Evolutionary conservation across 78 protist species (phyloP).

Genomic region (Dictyostelium firmibasis): DNA sequence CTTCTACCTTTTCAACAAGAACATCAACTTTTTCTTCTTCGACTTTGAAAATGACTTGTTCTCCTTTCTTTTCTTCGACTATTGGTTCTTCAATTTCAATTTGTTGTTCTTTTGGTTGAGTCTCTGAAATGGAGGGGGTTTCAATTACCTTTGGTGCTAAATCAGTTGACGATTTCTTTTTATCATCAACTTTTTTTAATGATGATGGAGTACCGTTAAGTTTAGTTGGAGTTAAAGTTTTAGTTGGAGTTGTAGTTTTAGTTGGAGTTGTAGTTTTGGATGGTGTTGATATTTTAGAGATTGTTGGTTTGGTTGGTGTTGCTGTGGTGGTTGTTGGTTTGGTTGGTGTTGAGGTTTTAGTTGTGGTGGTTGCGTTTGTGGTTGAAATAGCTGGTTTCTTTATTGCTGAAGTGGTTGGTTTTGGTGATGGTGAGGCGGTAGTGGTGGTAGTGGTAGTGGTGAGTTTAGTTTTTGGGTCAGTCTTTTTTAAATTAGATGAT

Average conservation of each 20-base stretch:
- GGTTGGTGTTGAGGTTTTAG: background rate
- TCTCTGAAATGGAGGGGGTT: no score
- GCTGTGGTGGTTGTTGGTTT: background rate
- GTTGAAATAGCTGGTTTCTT: background rate
- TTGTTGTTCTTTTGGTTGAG: background rate
- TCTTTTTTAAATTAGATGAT: background rate
- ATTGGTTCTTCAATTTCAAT: background rate
- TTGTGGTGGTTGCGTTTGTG: background rate
- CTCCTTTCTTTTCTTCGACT: background rate
- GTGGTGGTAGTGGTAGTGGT: conserved; percentile 1
- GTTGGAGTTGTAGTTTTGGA: background rate
- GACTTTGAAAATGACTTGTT: background rate
- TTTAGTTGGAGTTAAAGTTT: background rate
- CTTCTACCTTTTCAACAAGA: no score
- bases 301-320: background rate
- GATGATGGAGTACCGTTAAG: background rate
- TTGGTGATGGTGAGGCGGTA: background rate
- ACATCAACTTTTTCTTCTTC: background rate
- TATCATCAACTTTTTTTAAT: background rate
- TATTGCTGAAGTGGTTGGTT: background rate
- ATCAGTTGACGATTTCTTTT: background rate
- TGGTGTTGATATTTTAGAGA: background rate
- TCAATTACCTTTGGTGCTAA: background rate
- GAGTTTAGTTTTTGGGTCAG: background rate
- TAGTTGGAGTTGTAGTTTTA: background rate